Evolutionary conservation across 78 protist species (phyloP).

Genomic region (Chrysochromulina parva): DNA sequence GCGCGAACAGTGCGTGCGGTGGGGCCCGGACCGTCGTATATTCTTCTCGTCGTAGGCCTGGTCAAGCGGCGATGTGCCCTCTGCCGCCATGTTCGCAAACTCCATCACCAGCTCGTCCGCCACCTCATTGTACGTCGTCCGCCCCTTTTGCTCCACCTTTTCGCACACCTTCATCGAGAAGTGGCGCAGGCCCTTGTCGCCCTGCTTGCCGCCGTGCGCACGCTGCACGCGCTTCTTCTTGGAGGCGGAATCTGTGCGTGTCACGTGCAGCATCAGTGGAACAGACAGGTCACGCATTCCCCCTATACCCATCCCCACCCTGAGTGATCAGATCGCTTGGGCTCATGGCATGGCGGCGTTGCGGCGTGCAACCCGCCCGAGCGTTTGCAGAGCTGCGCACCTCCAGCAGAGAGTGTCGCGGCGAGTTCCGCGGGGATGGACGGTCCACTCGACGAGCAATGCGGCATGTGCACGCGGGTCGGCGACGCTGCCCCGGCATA

Average conservation of each 20-base stretch:
- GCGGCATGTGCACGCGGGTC: too few relatives aligned
- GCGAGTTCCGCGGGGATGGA: too few relatives aligned
- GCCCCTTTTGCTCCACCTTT: constrained; percentile 60
- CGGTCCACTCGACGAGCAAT: too few relatives aligned
- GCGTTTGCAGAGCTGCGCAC: too few relatives aligned
- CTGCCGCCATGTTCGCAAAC: not conserved
- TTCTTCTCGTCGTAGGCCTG: constrained; percentile 66
- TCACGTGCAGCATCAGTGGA: too few relatives aligned
- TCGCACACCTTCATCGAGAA: constrained; percentile 60
- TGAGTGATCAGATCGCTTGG: too few relatives aligned
- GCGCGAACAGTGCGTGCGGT: too few relatives aligned
- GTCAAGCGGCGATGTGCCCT: not conserved
- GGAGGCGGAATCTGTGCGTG: not conserved
- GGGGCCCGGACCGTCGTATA: constrained; percentile 65
- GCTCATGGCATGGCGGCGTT: not conserved
- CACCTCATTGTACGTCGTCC: constrained; percentile 72
- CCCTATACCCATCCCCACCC: too few relatives aligned
- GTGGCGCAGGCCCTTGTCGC: constrained; percentile 59
- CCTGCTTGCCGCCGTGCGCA: not conserved
- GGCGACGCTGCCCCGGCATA: too few relatives aligned
- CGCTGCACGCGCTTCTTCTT: not conserved
- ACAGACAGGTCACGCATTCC: too few relatives aligned
- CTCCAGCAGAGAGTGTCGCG: too few relatives aligned
- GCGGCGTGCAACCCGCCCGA: not conserved
- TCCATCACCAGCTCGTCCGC: constrained; percentile 41